Base-by-base conservation (phyloP, 345 rosid genomes). In the Sapria himalayana region DNA sequence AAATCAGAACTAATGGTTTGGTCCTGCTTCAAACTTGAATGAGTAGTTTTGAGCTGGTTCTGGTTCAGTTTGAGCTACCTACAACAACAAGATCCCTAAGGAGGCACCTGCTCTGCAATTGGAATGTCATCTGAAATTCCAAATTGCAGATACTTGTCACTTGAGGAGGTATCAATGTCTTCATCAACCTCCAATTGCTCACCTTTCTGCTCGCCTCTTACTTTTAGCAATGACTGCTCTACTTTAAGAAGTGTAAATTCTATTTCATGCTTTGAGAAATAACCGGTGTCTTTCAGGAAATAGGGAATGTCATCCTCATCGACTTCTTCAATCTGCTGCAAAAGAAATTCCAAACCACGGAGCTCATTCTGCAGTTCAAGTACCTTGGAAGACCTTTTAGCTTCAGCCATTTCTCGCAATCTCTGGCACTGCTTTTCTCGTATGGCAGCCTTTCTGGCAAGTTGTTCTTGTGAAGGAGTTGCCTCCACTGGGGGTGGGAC, bases 351-450 rank as follows among this genome's bases (percentile, higher is more conserved):
- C 70, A 89, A 54, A 48, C 82, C 85, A 25, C 67, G 71, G 64
- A 74, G 48, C 63, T 82, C 72, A 50, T 82, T 89, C 38, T 82
- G 91, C 50, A 70, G 65, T 52, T 78, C 93, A 54, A 76, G 76
- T 51, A 89, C 82, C 69, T 56, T 78, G 32, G 91, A 70, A 23
- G 61, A 74, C 65, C 81, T 70, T 78, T 79, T 89, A 23, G 93
- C 78, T 65, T 78, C 94, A 34, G 94, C 98, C 98, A 89, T 89
- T 45, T 82, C 98, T 56, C 94, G 72, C 63, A 89, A 57, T 43
- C 94, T 64, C 69, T 89, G 98, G 44, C 94, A 85, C 52, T 76
- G 94, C 52, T 77, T 82, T 59, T 82, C 98, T 55, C 61, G 74
- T 57, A 72, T 66, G 43, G 94, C 94, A 39, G 98, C 98, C 59